Base-by-base conservation (phyloP, 108 stramenopile species). In the Pseudonitzschia delicatissima region DNA sequence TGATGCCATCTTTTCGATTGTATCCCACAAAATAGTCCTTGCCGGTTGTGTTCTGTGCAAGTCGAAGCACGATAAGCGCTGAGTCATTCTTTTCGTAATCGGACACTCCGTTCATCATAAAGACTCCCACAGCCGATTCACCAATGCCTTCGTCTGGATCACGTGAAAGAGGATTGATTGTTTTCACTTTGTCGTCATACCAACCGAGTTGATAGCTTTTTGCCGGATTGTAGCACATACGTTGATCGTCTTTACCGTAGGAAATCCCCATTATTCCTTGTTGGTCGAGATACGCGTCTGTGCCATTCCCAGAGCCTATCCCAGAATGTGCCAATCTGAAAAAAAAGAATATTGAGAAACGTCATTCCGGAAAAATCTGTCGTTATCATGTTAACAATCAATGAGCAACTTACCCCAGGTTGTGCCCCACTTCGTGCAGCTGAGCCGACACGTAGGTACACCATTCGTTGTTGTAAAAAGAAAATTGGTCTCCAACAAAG, bases 381-480 rank as follows among this genome's bases (percentile, higher is more conserved):
- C n/a, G n/a, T n/a, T n/a, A n/a, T n/a, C n/a, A n/a, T n/a, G n/a
- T n/a, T n/a, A n/a, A n/a, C n/a, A n/a, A n/a, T n/a, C n/a, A n/a
- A n/a, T n/a, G n/a, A n/a, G n/a, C n/a, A n/a, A n/a, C 61, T 13
- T 84, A 62, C 17, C 69, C 74, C 27, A 91, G 37, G 49, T 83
- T 90, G 74, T 87, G 86, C n/a, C 83, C 58, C 15, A 60, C 58
- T 32, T 60, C 58, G 29, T 60, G 58, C 12, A 63, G 23, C 45
- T 71, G 67, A 11, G 71, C 51, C 26, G 69, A 67, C n/a, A 72
- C 23, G 37, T 64, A 72, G 34, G 62, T 47, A 42, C 85, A 84
- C 82, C 81, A 82, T 32, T 73, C 27, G 49, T 86, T 69, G 63
- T 81, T 83, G 72, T 72, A 87, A 2, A 79, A 67, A 12, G 65